These are phyloP conservation scores for Solanum chacoense DNA, from an alignment of 305 asterid genomes.

Conservation along the genomic window DNA sequence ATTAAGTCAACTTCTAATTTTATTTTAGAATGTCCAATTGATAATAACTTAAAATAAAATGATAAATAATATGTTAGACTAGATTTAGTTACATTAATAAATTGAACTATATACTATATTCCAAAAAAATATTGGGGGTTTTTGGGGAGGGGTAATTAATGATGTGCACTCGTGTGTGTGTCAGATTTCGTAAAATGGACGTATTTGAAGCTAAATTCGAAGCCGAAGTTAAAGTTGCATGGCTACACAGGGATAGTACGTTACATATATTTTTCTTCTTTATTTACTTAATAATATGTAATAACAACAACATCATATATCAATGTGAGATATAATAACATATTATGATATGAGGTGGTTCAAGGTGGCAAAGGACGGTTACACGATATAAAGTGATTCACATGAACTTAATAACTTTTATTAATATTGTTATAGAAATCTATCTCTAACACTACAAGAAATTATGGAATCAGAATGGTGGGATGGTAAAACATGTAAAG, in stretches of 20 bases:
- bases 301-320: not conserved
- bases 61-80: not conserved
- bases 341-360: not conserved
- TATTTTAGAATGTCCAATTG: too few species aligned
- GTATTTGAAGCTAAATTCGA: constrained; percentile 30
- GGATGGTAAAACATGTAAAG: not conserved
- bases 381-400: not conserved
- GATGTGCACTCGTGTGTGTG: constrained; percentile 62
- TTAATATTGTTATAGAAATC: not conserved
- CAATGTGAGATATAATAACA: not conserved
- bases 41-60: not conserved
- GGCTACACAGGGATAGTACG: constrained; percentile 11
- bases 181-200: constrained; percentile 33
- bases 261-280: not conserved
- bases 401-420: not conserved
- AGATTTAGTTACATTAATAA: not conserved
- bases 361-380: not conserved
- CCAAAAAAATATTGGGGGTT: not conserved
- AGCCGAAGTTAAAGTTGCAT: constrained; percentile 31
- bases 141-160: not conserved
- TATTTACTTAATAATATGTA: not conserved
- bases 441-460: not conserved
- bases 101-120: not conserved
- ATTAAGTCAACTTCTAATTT: not conserved
- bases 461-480: too few species aligned